phyloP scores from a whole-genome alignment of 2,329 filamentous ascomycete species.

The Lasiodiplodia sp. region DNA sequence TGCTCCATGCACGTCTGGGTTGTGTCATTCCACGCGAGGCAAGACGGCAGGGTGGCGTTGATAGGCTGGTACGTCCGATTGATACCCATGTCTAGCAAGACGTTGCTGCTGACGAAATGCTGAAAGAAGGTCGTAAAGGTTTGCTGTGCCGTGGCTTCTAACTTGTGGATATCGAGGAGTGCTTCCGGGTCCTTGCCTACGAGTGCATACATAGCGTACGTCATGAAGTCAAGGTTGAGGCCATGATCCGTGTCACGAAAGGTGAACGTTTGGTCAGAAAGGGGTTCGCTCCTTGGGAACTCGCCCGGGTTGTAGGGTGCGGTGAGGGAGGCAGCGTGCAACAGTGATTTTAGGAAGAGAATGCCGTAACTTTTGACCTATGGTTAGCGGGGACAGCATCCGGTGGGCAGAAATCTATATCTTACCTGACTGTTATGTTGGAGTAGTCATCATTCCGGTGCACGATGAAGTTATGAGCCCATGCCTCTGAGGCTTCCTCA shows the following conservation, averaged over 20 bases:
- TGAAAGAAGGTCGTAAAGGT: slow-evolving; percentile 32
- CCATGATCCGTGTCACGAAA: background rate
- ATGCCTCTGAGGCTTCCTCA: too few species aligned
- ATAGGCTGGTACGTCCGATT: slow-evolving; percentile 39
- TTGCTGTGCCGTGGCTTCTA: background rate
- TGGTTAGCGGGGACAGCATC: too few species aligned
- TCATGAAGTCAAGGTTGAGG: background rate
- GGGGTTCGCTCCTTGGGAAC: too few species aligned
- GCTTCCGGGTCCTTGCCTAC: background rate
- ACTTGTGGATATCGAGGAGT: too few species aligned
- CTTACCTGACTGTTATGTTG: too few species aligned
- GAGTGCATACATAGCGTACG: background rate
- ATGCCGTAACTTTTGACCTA: too few species aligned
- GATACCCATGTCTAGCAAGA: slow-evolving; percentile 32
- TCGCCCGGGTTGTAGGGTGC: too few species aligned
- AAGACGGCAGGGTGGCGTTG: slow-evolving; percentile 26
- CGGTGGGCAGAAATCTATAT: too few species aligned
- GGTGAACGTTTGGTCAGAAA: background rate
- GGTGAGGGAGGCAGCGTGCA: too few species aligned
- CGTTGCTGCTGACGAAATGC: slow-evolving; percentile 35
- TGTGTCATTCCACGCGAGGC: background rate
- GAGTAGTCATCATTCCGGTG: too few species aligned
- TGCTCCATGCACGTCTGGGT: background rate
- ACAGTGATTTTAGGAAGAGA: too few species aligned
- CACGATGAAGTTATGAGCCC: too few species aligned